These are phyloP conservation scores for Gossypium herbaceum DNA, from an alignment of 345 rosid species.

Conservation along the genomic window DNA sequence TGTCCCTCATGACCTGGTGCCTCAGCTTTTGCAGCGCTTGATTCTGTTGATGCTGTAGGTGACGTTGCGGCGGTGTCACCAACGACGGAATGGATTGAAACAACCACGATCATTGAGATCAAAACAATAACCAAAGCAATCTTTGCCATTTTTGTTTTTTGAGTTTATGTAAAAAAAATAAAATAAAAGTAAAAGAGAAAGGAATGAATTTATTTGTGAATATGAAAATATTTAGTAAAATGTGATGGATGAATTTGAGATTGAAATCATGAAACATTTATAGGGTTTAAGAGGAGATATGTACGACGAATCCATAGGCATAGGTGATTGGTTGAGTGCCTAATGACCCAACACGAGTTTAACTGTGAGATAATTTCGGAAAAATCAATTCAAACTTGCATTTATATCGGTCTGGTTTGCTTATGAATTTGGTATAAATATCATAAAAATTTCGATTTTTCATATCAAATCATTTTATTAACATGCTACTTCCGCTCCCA, in stretches of 20 bases:
- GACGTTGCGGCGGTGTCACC: not conserved
- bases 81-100: not conserved
- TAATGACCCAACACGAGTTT: not conserved
- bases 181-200: not conserved
- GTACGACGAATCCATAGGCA: not conserved
- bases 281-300: not conserved
- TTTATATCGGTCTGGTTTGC: too few relatives aligned
- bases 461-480: too few relatives aligned
- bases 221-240: not conserved
- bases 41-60: not conserved
- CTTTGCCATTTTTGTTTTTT: not conserved
- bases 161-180: not conserved
- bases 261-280: not conserved
- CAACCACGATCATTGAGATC: not conserved
- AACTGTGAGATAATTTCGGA: slow-evolving; percentile 19
- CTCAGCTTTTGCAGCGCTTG: not conserved
- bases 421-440: too few relatives aligned
- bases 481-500: too few relatives aligned
- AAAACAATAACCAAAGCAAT: not conserved
- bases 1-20: not conserved
- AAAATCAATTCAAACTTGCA: slow-evolving; percentile 46
- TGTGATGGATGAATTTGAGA: not conserved
- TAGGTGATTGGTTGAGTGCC: not conserved
- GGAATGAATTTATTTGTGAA: not conserved
- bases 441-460: too few relatives aligned